Evolutionary conservation across 331 rosid genomes (phyloP).

Genomic region (Pyrus hybrid): DNA sequence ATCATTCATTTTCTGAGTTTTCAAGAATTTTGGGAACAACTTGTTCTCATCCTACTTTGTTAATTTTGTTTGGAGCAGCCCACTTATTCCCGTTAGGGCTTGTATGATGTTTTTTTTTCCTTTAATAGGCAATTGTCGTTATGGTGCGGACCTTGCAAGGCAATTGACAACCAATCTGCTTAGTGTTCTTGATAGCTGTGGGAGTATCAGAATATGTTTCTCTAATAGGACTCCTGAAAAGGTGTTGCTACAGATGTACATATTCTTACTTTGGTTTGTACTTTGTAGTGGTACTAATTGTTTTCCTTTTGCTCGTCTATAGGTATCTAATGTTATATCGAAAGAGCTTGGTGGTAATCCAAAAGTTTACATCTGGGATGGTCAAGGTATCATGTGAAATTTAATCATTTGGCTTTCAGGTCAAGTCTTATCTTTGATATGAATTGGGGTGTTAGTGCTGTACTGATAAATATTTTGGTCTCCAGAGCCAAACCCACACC

Average conservation of each 20-base stretch:
- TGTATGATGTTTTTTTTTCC: not conserved
- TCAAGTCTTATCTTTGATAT: not conserved
- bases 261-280: not conserved
- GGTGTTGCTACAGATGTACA: constrained; percentile 28
- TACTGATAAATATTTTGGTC: constrained; percentile 2
- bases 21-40: not conserved
- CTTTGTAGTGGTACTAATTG: not conserved
- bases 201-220: constrained; percentile 88
- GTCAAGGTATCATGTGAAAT: constrained; percentile 48
- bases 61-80: not conserved
- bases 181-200: constrained; percentile 68
- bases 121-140: constrained; percentile 67
- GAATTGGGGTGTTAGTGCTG: not conserved
- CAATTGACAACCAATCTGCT: constrained; percentile 57
- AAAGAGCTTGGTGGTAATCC: constrained; percentile 77
- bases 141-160: constrained; percentile 83
- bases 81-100: not conserved
- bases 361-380: constrained; percentile 78
- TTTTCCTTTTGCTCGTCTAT: constrained; percentile 5
- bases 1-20: not conserved
- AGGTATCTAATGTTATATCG: constrained; percentile 54
- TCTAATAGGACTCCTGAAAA: constrained; percentile 77
- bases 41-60: not conserved
- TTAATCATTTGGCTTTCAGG: not conserved
- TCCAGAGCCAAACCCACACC: constrained; percentile 72